Conservation (phyloP, 805 yeast species). For the Hanseniaspora meyeri region DNA sequence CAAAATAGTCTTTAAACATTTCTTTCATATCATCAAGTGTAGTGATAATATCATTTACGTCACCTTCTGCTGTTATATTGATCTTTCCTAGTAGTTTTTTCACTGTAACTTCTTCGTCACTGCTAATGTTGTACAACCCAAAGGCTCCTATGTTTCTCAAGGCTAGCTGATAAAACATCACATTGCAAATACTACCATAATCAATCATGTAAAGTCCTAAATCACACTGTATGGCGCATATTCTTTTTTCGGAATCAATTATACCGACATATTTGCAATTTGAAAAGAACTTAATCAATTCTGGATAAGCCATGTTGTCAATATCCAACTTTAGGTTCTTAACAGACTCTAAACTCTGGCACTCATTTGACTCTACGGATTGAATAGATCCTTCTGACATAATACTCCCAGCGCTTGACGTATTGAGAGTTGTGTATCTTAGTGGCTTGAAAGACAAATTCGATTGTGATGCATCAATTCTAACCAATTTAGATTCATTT, state of each 20-base stretch:
- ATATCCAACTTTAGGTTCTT: slow-evolving; percentile 42
- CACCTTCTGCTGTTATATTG: slow-evolving; percentile 17
- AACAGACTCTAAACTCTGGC: slow-evolving; percentile 35
- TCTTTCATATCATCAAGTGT: slow-evolving; percentile 43
- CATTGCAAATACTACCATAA: slow-evolving; percentile 54
- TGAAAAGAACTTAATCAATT: slow-evolving; percentile 54
- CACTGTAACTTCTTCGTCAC: slow-evolving; percentile 21
- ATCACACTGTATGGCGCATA: slow-evolving; percentile 77
- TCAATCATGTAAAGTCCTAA: slow-evolving; percentile 68
- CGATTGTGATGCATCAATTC: slow-evolving; percentile 24
- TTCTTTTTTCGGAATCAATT: slow-evolving; percentile 55
- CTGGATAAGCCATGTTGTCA: slow-evolving; percentile 34
- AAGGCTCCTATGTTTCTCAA: slow-evolving; percentile 69
- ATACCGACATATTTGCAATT: slow-evolving; percentile 69
- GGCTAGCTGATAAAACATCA: slow-evolving; percentile 71
- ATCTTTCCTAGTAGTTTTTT: slow-evolving; percentile 18
- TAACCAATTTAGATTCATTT: slow-evolving; percentile 26
- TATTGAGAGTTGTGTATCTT: not conserved
- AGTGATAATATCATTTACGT: slow-evolving; percentile 22
- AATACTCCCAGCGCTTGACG: not conserved
- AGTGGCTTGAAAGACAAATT: slow-evolving; percentile 6
- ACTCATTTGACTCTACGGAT: not conserved
- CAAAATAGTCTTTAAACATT: slow-evolving; percentile 75
- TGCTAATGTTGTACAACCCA: slow-evolving; percentile 38
- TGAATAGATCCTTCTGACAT: not conserved